Conservation (phyloP, 2,329 filamentous ascomycete species). For the Geosmithia morbida region DNA sequence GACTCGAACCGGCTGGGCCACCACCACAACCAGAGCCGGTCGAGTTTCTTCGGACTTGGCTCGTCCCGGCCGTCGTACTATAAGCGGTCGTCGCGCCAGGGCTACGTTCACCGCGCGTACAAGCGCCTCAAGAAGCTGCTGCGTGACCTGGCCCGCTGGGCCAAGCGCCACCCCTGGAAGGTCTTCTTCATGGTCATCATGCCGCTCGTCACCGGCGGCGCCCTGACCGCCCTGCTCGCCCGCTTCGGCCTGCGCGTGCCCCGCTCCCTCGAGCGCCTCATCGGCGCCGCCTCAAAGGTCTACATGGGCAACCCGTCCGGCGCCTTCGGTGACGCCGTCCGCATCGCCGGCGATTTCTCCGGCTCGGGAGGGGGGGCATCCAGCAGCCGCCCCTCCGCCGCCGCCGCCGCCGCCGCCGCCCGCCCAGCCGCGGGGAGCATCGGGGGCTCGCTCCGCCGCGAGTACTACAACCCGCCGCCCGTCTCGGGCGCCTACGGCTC, state of each 20-base stretch:
- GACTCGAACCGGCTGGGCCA: constrained; percentile 17
- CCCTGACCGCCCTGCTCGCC: constrained; percentile 61
- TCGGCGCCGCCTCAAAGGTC: constrained; percentile 11
- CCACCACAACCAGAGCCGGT: constrained; percentile 22
- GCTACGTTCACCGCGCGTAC: constrained; percentile 61
- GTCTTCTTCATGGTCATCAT: constrained; percentile 78
- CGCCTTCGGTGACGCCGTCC: constrained; percentile 37
- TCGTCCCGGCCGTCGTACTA: constrained; percentile 49
- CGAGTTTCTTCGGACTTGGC: constrained; percentile 28
- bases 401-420: constrained; percentile 2
- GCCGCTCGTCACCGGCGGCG: constrained; percentile 74
- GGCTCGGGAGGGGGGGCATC: too few relatives aligned
- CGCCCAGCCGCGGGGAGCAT: background rate
- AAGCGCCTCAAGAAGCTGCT: constrained; percentile 66
- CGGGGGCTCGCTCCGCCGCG: background rate
- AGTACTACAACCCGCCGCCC: background rate
- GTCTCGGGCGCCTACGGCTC: background rate
- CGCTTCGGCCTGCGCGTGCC: constrained; percentile 72
- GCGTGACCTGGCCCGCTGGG: constrained; percentile 68
- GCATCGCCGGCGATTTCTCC: constrained; percentile 20
- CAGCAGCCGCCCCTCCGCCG: too few relatives aligned
- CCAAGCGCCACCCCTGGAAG: constrained; percentile 71
- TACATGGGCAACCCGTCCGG: constrained; percentile 35
- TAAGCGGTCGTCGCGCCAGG: constrained; percentile 67
- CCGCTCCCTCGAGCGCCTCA: constrained; percentile 40